Evolutionary conservation across 495 filamentous ascomycete genomes (phyloP).

Genomic region (Amphirosellinia nigrospora): DNA sequence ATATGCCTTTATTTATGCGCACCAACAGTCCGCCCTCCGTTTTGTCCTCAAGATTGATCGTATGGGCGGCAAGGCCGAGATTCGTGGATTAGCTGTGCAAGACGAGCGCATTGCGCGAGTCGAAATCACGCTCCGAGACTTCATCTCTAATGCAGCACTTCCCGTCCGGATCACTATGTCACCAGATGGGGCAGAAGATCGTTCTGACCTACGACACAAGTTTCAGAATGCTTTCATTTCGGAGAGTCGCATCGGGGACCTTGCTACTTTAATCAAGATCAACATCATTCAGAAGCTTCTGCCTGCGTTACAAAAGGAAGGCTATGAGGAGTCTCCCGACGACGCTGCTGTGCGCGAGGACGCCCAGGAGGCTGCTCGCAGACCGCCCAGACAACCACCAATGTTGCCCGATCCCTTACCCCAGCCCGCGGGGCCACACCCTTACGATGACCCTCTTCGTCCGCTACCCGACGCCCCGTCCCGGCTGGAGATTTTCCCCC

Average conservation of each 20-base stretch:
- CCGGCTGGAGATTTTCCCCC: conserved; percentile 82
- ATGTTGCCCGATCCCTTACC: conserved; percentile 35
- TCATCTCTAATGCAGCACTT: conserved; percentile 60
- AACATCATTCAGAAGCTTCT: conserved; percentile 82
- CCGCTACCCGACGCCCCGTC: conserved; percentile 64
- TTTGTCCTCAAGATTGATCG: conserved; percentile 84
- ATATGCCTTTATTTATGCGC: conserved; percentile 86
- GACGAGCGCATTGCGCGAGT: conserved; percentile 82
- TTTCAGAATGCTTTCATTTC: conserved; percentile 79
- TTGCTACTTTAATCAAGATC: conserved; percentile 71
- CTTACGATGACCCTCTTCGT: conserved; percentile 62
- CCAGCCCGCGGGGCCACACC: conserved; percentile 66
- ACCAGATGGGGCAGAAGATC: conserved; percentile 48
- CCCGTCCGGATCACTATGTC: conserved; percentile 54
- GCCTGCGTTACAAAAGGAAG: conserved; percentile 75
- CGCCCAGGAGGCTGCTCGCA: conserved; percentile 53
- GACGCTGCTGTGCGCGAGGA: conserved; percentile 41
- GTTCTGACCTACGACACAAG: conserved; percentile 46
- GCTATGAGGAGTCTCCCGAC: conserved; percentile 67
- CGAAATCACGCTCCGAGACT: conserved; percentile 78
- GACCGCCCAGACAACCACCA: conserved; percentile 37
- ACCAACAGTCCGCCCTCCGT: conserved; percentile 84
- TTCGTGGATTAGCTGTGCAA: conserved; percentile 77
- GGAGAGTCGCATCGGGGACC: conserved; percentile 66
- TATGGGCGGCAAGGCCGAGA: conserved; percentile 80